phyloP scores from a whole-genome alignment of 2,329 filamentous ascomycete genomes.

The Apiospora pterosperma region DNA sequence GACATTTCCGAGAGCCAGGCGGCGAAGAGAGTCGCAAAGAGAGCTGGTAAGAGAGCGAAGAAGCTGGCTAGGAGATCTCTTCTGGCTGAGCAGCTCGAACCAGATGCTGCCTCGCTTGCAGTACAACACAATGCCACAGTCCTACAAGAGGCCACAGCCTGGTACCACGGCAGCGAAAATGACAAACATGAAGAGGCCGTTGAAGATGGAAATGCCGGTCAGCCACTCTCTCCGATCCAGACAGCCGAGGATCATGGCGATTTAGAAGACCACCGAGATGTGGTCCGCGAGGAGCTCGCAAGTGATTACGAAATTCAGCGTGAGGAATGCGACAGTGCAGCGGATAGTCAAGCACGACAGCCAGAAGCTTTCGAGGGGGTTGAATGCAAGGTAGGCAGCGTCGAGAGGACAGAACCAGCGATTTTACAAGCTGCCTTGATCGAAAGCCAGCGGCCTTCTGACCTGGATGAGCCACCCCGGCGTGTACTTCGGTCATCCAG shows the following conservation, averaged over 20 bases:
- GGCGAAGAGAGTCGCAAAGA: constrained; percentile 1
- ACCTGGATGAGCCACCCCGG: not conserved
- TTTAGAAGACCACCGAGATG: constrained; percentile 32
- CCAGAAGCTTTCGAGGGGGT: not conserved
- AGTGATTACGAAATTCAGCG: constrained; percentile 14
- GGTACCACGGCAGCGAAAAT: constrained; percentile 4
- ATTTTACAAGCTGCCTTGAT: not conserved
- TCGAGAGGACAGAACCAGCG: not conserved
- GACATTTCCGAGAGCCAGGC: not conserved
- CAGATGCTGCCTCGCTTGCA: not conserved
- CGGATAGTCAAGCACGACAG: not conserved
- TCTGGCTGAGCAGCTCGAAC: not conserved
- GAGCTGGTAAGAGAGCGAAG: constrained; percentile 6
- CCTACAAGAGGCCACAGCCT: constrained; percentile 4
- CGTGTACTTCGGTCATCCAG: not conserved
- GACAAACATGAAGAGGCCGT: not conserved
- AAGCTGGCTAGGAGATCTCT: not conserved
- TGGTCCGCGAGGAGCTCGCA: constrained; percentile 26
- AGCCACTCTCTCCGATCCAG: not conserved
- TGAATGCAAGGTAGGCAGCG: not conserved
- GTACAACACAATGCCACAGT: not conserved
- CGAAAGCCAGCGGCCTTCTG: not conserved
- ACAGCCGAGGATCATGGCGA: not conserved
- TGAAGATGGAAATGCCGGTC: not conserved
- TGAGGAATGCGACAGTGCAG: not conserved